These are phyloP conservation scores for Botrytis hyacinthi DNA, from an alignment of 2,329 filamentous ascomycete species.

Conservation along the genomic window DNA sequence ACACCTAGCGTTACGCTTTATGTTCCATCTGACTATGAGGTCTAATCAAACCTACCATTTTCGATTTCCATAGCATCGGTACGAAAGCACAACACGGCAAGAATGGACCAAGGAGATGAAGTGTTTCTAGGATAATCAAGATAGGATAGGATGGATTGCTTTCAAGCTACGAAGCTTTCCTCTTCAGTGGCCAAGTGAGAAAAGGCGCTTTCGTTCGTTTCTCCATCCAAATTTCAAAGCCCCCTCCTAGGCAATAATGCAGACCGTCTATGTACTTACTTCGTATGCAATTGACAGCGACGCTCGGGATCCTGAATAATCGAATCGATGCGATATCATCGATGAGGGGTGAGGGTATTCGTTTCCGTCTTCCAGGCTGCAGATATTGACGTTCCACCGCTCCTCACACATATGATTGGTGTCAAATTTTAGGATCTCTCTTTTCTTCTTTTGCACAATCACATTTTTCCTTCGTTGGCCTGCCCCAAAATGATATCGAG, in stretches of 20 bases:
- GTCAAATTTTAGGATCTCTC: neutral
- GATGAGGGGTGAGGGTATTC: slow-evolving; percentile 12
- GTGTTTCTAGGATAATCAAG: slow-evolving; percentile 1
- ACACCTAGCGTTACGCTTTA: slow-evolving; percentile 1
- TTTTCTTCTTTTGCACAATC: neutral
- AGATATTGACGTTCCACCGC: slow-evolving; percentile 17
- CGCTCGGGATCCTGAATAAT: neutral
- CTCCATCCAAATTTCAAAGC: neutral
- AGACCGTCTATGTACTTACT: neutral
- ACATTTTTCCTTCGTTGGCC: neutral
- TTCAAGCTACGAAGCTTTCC: slow-evolving; percentile 3
- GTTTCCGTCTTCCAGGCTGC: slow-evolving; percentile 20
- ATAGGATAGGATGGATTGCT: neutral
- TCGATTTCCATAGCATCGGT: slow-evolving; percentile 1
- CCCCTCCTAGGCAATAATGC: neutral
- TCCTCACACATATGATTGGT: slow-evolving; percentile 7
- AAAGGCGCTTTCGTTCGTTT: neutral
- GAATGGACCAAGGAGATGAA: slow-evolving; percentile 13
- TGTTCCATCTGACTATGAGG: slow-evolving; percentile 12
- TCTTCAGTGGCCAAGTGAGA: neutral
- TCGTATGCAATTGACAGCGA: slow-evolving; percentile 6
- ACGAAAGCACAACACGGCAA: slow-evolving; percentile 15
- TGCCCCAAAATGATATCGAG: slow-evolving; percentile 7
- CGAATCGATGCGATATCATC: neutral
- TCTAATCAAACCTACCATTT: slow-evolving; percentile 8